A percentile compares a stretch with the other conserved stretches of the same genome.
These are phyloP conservation scores for Infundibulicybe gibba DNA, from an alignment of 768 basidiomycete species.

Conservation along the genomic window DNA sequence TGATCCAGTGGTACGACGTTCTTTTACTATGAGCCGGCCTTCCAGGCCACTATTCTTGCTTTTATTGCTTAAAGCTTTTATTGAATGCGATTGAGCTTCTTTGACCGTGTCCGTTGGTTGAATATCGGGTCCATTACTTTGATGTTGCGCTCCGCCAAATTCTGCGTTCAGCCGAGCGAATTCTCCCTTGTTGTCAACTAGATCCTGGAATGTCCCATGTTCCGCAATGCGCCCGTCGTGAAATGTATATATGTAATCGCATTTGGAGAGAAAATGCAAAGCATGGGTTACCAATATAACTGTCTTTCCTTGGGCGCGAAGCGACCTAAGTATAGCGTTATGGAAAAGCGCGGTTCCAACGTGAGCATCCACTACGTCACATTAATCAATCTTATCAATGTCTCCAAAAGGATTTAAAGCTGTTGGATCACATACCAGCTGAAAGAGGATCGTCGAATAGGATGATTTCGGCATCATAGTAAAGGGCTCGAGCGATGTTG, in stretches of 20 bases:
- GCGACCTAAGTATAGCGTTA: slow-evolving; percentile 50
- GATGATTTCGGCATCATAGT: slow-evolving; percentile 58
- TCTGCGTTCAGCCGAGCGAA: slow-evolving; percentile 58
- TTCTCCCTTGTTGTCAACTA: slow-evolving; percentile 44
- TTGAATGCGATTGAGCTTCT: slow-evolving; percentile 31
- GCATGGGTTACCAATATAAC: slow-evolving; percentile 86
- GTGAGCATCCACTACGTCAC: slow-evolving; percentile 72
- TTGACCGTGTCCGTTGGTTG: slow-evolving; percentile 27
- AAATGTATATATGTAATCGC: slow-evolving; percentile 77
- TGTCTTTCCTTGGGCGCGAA: slow-evolving; percentile 51
- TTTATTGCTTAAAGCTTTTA: slow-evolving; percentile 25
- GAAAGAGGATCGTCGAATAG: slow-evolving; percentile 65
- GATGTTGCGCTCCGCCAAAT: slow-evolving; percentile 44
- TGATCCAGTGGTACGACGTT: slow-evolving; percentile 63
- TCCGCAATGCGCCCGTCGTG: slow-evolving; percentile 70
- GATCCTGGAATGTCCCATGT: slow-evolving; percentile 57
- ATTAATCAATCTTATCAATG: slow-evolving; percentile 10
- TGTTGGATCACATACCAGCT: slow-evolving; percentile 36
- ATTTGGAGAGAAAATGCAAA: slow-evolving; percentile 77
- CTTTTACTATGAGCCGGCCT: slow-evolving; percentile 63
- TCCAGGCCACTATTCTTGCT: slow-evolving; percentile 61
- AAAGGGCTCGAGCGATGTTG: slow-evolving; percentile 69
- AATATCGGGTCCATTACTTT: slow-evolving; percentile 13
- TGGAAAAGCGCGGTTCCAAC: slow-evolving; percentile 69
- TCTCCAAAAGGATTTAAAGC: not conserved